Percentiles rank a stretch among this genome's conserved stretches.
Conservation (phyloP, 352 stramenopile genomes). For the Phytophthora pinifolia region DNA sequence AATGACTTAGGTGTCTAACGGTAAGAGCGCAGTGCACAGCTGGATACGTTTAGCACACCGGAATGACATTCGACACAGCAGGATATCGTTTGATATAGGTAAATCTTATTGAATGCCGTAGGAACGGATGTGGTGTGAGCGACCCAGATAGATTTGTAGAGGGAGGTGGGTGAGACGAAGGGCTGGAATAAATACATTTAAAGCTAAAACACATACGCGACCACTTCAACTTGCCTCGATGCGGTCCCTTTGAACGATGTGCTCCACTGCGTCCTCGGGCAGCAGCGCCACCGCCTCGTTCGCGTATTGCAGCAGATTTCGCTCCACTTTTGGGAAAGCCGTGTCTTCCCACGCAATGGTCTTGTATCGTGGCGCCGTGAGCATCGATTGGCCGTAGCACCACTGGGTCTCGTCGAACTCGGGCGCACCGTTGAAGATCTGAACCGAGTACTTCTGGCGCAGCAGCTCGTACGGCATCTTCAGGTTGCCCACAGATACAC, state of each 20-base stretch:
- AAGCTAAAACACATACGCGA: slow-evolving; percentile 11
- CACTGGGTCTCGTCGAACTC: slow-evolving; percentile 37
- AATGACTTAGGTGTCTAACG: slow-evolving; percentile 11
- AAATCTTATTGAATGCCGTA: neutral
- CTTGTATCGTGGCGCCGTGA: slow-evolving; percentile 25
- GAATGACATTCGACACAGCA: slow-evolving; percentile 6
- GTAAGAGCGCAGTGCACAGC: slow-evolving; percentile 7
- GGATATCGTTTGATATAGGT: neutral
- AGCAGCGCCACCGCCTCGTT: slow-evolving; percentile 32
- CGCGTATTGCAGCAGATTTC: slow-evolving; percentile 34
- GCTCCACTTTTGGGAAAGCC: slow-evolving; percentile 30
- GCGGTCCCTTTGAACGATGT: slow-evolving; percentile 21
- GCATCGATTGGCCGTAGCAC: slow-evolving; percentile 45
- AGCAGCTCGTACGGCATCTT: slow-evolving; percentile 31
- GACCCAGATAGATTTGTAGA: neutral
- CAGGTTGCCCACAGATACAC: slow-evolving; percentile 12
- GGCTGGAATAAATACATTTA: slow-evolving; percentile 28
- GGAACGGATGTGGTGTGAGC: neutral
- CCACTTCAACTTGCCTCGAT: slow-evolving; percentile 24
- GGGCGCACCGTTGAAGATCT: slow-evolving; percentile 43
- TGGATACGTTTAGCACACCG: slow-evolving; percentile 6
- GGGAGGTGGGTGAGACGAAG: slow-evolving; percentile 9
- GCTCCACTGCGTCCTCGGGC: slow-evolving; percentile 7
- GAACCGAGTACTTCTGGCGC: slow-evolving; percentile 38
- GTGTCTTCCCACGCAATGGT: slow-evolving; percentile 39